Conservation (phyloP, 371 early-diverging fungal species). For the Mucor sp. region DNA sequence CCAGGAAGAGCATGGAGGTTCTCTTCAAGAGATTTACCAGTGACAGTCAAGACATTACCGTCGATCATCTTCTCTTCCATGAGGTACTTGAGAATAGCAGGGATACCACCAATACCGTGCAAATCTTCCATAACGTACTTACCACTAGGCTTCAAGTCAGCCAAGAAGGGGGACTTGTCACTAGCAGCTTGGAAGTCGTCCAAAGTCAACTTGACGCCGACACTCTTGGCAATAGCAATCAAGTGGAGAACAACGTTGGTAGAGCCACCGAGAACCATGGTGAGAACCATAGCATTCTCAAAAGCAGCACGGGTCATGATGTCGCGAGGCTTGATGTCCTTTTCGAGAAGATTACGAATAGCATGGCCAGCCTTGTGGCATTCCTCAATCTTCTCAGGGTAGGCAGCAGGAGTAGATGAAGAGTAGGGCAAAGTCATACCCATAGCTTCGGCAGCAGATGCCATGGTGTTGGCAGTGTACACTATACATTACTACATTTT, state of each 20-base stretch:
- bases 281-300: conserved; percentile 91
- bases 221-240: conserved; percentile 90
- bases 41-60: conserved; percentile 80
- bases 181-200: conserved; percentile 93
- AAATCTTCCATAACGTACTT: conserved; percentile 88
- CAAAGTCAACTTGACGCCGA: conserved; percentile 77
- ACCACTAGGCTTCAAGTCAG: conserved; percentile 92
- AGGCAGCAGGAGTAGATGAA: conserved; percentile 89
- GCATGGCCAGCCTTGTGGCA: conserved; percentile 83
- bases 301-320: conserved; percentile 94
- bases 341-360: conserved; percentile 84
- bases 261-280: conserved; percentile 94
- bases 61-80: conserved; percentile 69
- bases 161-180: conserved; percentile 89
- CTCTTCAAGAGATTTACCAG: conserved; percentile 83
- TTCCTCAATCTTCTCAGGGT: conserved; percentile 85
- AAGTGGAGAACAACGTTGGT: conserved; percentile 98
- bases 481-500: conserved; percentile 27
- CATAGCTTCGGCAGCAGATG: conserved; percentile 94
- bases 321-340: conserved; percentile 88
- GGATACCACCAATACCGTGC: conserved; percentile 78
- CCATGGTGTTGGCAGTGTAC: conserved; percentile 99
- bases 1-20: conserved; percentile 71
- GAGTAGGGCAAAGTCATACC: conserved; percentile 96
- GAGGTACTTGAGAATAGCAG: conserved; percentile 84